phyloP scores from a whole-genome alignment of 2,329 filamentous ascomycete species.

The Xylaria sp. region DNA sequence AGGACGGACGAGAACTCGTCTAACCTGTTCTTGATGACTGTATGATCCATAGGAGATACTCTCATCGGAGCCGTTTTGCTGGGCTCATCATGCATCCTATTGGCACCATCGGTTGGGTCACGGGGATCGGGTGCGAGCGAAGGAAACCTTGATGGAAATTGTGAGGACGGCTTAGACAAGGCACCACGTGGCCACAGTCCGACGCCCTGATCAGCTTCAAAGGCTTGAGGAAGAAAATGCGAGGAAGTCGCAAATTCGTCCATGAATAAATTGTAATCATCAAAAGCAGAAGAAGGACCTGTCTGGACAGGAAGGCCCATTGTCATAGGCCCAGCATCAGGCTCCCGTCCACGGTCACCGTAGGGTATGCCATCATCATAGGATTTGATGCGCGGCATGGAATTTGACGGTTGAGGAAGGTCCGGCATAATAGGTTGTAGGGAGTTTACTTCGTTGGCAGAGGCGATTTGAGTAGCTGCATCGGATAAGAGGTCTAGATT shows the following conservation, averaged over 20 bases:
- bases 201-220: conserved; percentile 65
- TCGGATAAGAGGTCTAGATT: conserved; percentile 70
- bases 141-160: conserved; percentile 65
- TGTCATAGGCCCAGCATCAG: conserved; percentile 56
- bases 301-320: conserved; percentile 55
- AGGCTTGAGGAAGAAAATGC: conserved; percentile 65
- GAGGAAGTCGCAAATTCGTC: conserved; percentile 67
- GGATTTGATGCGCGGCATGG: conserved; percentile 59
- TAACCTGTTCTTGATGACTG: conserved; percentile 66
- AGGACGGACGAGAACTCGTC: conserved; percentile 71
- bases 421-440: conserved; percentile 63
- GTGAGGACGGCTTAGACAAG: conserved; percentile 61
- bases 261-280: conserved; percentile 69
- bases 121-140: conserved; percentile 65
- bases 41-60: conserved; percentile 66
- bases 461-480: conserved; percentile 63
- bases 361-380: conserved; percentile 63
- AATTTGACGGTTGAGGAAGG: conserved; percentile 54
- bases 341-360: conserved; percentile 60
- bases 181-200: conserved; percentile 62
- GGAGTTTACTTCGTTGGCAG: conserved; percentile 65
- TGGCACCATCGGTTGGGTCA: conserved; percentile 54
- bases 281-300: conserved; percentile 56
- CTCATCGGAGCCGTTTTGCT: conserved; percentile 55
- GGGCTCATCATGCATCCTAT: conserved; percentile 56